Conservation (phyloP, 1,139 yeast genomes). For the Zygosaccharomyces sapae region DNA sequence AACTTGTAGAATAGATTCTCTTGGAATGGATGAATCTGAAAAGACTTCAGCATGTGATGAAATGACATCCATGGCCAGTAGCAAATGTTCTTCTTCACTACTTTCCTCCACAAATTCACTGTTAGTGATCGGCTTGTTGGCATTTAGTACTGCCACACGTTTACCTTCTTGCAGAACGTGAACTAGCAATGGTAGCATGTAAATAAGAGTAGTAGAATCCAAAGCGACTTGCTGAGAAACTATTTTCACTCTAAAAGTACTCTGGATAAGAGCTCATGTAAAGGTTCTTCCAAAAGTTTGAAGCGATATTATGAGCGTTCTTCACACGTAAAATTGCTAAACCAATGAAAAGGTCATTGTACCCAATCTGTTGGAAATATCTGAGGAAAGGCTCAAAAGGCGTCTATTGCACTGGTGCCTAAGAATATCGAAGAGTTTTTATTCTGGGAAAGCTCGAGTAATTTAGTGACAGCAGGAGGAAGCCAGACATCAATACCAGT, state of each 20-base stretch:
- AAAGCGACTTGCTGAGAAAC: slow-evolving; percentile 69
- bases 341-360: slow-evolving; percentile 54
- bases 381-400: slow-evolving; percentile 46
- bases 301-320: slow-evolving; percentile 42
- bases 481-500: slow-evolving; percentile 75
- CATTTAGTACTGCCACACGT: slow-evolving; percentile 47
- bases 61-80: slow-evolving; percentile 73
- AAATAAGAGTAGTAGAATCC: slow-evolving; percentile 64
- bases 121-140: slow-evolving; percentile 46
- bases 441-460: slow-evolving; percentile 43
- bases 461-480: slow-evolving; percentile 52
- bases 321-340: slow-evolving; percentile 60
- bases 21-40: slow-evolving; percentile 62
- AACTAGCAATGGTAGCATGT: slow-evolving; percentile 67
- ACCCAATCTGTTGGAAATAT: slow-evolving; percentile 48
- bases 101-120: slow-evolving; percentile 74
- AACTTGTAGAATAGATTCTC: slow-evolving; percentile 57
- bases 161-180: slow-evolving; percentile 61
- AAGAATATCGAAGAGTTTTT: slow-evolving; percentile 42
- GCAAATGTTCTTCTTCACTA: slow-evolving; percentile 80
- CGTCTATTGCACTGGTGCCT: slow-evolving; percentile 37
- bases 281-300: slow-evolving; percentile 48
- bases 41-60: slow-evolving; percentile 73
- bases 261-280: slow-evolving; percentile 54
- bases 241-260: slow-evolving; percentile 68